Base-by-base conservation (phyloP, 495 filamentous ascomycete species). In the Trichoderma erinaceum region DNA sequence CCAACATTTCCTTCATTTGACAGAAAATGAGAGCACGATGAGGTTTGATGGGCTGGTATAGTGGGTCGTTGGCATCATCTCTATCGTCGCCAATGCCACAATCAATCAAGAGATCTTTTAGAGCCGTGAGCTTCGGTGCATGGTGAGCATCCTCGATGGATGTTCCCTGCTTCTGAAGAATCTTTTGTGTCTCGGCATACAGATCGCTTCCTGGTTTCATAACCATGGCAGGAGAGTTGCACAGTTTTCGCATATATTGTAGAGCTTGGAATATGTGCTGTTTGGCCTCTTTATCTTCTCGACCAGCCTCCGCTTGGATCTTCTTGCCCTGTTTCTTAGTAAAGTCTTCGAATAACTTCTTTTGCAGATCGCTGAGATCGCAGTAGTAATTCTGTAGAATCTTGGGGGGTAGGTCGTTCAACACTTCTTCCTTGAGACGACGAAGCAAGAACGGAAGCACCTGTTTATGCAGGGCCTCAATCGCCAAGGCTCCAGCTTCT, bases 331-430 rank as follows among this genome's bases (percentile, higher is more conserved):
- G 93, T 71, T 91, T 93, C 84, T 92, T 95, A 32, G 86, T 89
- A 80, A 99, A 98, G 74, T 97, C 93, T 58, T 98, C 95, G 72
- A 97, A 98, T 3, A 99, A 86, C 77, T 89, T 93, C 80, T 88
- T 91, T 77, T 99, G 95, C 32, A 99, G 81, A 38, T 97, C 95
- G 77, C 92, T 96, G 35, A 97, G 92, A 76, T 99, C 95, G 77
- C 95, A 99, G 81, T 99, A 99, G 81, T 99, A 99, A 77, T 99
- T 99, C 73, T 99, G 95, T 23, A 99, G 85, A 73, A 99, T 99
- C 86, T 99, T 99, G 15, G 95, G 95, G 6, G 95, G 95, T 56
- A 99, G 84, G 71, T 99, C 95, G 71, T 98, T 90, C 58, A 99
- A 83, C 10, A 99, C 95, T 76, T 99, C 95, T 78, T 99, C 95